Base-by-base conservation (phyloP, 805 yeast species). In the Kodamaea hsintzibuensis region DNA sequence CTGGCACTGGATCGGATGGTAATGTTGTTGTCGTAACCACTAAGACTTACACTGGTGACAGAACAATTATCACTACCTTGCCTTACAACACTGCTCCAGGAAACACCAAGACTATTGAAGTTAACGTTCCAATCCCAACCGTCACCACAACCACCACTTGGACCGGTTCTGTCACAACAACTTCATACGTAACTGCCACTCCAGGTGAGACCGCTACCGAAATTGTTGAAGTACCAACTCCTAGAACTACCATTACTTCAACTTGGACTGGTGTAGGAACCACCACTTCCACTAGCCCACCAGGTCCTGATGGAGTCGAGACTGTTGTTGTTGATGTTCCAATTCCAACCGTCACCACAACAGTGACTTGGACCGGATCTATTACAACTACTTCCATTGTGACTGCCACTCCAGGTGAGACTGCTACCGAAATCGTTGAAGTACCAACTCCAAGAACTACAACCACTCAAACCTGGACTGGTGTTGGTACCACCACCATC, bases 81-180 rank as follows among this genome's bases (percentile, higher is more conserved):
- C 53, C 49, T 7, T 30, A 56, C 57, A 7, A 52, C 42, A 39
- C 42, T 39, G 18, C 14, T 14, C 42, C 42, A 39, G 42, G 42
- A 7, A 39, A 39, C 42, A 61, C 61, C 2, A 64, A 64, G 1
- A 55, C 54, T 17, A 49, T 27, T 44, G 47, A n/a, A 19, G 50
- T 12, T 14, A 51, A 55, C 7, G 60, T 63, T 12, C 63, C 64
- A 8, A 53, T 42, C 16, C 62, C 63, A 25, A 55, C 60, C 12
- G 47, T 47, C 13, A 61, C 63, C 3, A 40, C 51, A 3, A 63
- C 67, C 10, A 17, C 54, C 6, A 54, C 62, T 1, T 42, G 57
- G 63, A 57, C 64, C 3, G 61, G 64, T 10, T 9, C 51, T 13
- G 39, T 18, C 18, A 53, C 62, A 54, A 30, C 51, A 6, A 52